Conservation (phyloP, 2,329 filamentous ascomycete species). For the Xylariaceae sp. region DNA sequence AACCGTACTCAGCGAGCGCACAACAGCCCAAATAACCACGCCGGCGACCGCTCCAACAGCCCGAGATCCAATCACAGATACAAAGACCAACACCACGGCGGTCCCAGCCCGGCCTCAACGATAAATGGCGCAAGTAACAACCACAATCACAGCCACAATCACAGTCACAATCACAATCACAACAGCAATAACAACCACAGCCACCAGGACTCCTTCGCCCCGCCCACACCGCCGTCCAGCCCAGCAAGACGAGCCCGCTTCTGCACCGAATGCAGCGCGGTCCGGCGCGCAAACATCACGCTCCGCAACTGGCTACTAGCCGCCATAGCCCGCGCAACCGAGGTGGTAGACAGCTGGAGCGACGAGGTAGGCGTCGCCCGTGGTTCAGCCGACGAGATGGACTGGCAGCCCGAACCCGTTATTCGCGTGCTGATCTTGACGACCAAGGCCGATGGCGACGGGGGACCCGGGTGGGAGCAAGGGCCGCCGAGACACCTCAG, state of each 20-base stretch:
- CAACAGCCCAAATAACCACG: background rate
- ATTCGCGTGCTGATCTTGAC: slow-evolving; percentile 25
- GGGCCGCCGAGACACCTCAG: slow-evolving; percentile 1
- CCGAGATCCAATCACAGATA: background rate
- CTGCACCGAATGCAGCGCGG: slow-evolving; percentile 30
- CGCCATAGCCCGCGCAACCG: slow-evolving; percentile 4
- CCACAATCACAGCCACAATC: background rate
- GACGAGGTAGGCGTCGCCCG: slow-evolving; percentile 27
- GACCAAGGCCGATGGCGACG: background rate
- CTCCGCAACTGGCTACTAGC: slow-evolving; percentile 24
- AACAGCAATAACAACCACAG: background rate
- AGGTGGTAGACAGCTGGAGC: slow-evolving; percentile 24
- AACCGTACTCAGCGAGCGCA: background rate
- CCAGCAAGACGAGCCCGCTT: background rate
- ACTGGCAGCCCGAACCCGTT: slow-evolving; percentile 35
- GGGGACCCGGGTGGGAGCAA: background rate
- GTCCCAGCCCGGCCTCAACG: background rate
- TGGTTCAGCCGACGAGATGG: slow-evolving; percentile 31
- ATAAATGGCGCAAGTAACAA: background rate
- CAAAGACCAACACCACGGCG: no score
- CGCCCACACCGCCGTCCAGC: background rate
- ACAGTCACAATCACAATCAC: background rate
- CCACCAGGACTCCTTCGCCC: background rate
- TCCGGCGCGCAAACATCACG: slow-evolving; percentile 28
- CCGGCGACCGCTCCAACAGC: background rate